These are phyloP conservation scores for Gentiana macrophylla DNA, from an alignment of 257 asterid genomes.

Conservation along the genomic window DNA sequence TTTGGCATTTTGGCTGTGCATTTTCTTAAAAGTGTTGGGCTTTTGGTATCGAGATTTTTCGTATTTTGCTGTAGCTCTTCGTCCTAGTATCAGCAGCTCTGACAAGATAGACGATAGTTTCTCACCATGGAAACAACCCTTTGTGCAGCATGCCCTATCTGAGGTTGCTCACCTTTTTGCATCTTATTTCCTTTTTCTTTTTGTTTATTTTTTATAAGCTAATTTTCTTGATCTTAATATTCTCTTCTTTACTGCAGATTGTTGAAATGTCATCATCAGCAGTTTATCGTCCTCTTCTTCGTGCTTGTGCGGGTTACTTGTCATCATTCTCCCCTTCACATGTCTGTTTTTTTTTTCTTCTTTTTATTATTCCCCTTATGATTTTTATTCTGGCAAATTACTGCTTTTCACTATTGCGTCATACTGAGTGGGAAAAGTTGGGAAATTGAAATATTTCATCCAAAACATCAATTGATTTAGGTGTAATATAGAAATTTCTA, in stretches of 20 bases:
- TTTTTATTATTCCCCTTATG: constrained; percentile 4
- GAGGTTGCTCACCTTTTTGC: constrained; percentile 40
- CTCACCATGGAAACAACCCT: constrained; percentile 80
- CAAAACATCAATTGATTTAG: neutral
- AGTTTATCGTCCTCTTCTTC: constrained; percentile 71
- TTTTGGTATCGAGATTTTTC: constrained; percentile 14
- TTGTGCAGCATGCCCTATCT: constrained; percentile 67
- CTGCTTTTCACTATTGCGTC: neutral
- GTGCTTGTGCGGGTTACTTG: constrained; percentile 85
- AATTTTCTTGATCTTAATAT: constrained; percentile 11
- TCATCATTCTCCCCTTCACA: constrained; percentile 88
- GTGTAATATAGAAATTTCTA: too few species aligned
- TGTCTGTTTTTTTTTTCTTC: constrained; percentile 53
- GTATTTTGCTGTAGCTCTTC: constrained; percentile 63
- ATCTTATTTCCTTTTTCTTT: constrained; percentile 3
- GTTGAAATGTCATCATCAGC: constrained; percentile 74
- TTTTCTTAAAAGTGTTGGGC: neutral
- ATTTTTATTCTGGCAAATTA: neutral
- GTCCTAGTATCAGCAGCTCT: constrained; percentile 57
- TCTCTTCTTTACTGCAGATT: constrained; percentile 51
- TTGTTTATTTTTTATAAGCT: constrained; percentile 6
- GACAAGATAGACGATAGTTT: constrained; percentile 74
- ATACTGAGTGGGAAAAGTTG: neutral
- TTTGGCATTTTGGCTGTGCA: neutral
- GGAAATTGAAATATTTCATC: neutral